Conservation (phyloP, 768 basidiomycete species). For the Termitomyces titanicus region DNA sequence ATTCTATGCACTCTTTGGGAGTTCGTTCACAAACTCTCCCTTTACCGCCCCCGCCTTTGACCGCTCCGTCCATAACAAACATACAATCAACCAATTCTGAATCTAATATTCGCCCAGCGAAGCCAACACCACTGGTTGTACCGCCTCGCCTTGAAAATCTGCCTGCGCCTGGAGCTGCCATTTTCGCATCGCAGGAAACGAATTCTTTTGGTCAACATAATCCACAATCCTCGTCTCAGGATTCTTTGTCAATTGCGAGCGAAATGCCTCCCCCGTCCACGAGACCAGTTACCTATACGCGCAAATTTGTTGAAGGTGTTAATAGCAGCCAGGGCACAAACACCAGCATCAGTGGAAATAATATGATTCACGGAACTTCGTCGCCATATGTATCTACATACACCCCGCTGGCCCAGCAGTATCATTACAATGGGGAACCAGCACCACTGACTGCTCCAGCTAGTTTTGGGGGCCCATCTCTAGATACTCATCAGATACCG, state of each 20-base stretch:
- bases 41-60: slow-evolving; percentile 21
- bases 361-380: slow-evolving; percentile 10
- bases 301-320: slow-evolving; percentile 35
- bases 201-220: slow-evolving; percentile 19
- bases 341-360: slow-evolving; percentile 15
- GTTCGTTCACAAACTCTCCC: slow-evolving; percentile 17
- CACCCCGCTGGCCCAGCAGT: slow-evolving; percentile 8
- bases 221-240: slow-evolving; percentile 3
- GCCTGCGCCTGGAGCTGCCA: slow-evolving; percentile 26
- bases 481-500: slow-evolving; percentile 3
- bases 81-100: slow-evolving; percentile 12
- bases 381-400: slow-evolving; percentile 5
- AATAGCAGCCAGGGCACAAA: slow-evolving; percentile 19
- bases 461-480: slow-evolving; percentile 13
- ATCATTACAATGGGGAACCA: slow-evolving; percentile 6
- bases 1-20: slow-evolving; percentile 10
- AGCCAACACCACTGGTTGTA: slow-evolving; percentile 36
- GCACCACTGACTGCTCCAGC: slow-evolving; percentile 20
- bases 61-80: slow-evolving; percentile 15
- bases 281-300: slow-evolving; percentile 20
- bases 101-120: slow-evolving; percentile 21
- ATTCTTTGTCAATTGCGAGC: slow-evolving; percentile 2
- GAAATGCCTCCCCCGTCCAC: slow-evolving; percentile 3
- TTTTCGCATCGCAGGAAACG: slow-evolving; percentile 28
- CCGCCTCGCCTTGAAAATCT: slow-evolving; percentile 34